These are phyloP conservation scores for Globisporangium recalcitrans DNA, from an alignment of 352 stramenopile species.

Conservation along the genomic window DNA sequence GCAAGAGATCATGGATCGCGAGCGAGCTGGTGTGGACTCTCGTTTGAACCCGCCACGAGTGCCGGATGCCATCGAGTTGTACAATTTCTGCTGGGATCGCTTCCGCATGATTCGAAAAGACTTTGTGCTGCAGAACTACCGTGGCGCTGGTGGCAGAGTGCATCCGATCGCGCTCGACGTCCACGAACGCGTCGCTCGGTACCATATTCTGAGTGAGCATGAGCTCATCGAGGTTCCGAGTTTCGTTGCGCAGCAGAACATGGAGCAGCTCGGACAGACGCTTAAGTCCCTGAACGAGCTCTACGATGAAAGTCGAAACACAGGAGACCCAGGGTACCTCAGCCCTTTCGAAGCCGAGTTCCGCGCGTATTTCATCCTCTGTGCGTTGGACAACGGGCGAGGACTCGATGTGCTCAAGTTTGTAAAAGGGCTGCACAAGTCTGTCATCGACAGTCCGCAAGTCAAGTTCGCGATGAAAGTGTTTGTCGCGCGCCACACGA, in stretches of 20 bases:
- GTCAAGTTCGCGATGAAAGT: constrained; percentile 85
- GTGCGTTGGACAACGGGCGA: constrained; percentile 78
- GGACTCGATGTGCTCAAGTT: constrained; percentile 85
- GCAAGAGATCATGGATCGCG: constrained; percentile 81
- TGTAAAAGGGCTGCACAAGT: constrained; percentile 60
- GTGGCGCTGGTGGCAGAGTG: constrained; percentile 87
- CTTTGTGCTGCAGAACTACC: constrained; percentile 96
- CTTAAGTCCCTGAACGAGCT: constrained; percentile 85
- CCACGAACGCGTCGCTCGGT: constrained; percentile 93
- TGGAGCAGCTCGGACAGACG: constrained; percentile 86
- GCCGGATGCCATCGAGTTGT: constrained; percentile 86
- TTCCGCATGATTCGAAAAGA: constrained; percentile 96
- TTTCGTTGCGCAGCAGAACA: constrained; percentile 87
- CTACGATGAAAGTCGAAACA: constrained; percentile 80
- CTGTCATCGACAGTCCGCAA: constrained; percentile 58
- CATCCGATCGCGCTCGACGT: constrained; percentile 91
- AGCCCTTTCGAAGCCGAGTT: constrained; percentile 86
- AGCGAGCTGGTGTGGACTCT: constrained; percentile 51
- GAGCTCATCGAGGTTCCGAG: constrained; percentile 84
- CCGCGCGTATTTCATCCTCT: constrained; percentile 83
- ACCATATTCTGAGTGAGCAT: constrained; percentile 94
- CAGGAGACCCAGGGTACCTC: constrained; percentile 41
- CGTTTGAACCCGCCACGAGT: constrained; percentile 66
- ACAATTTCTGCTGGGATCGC: constrained; percentile 96
- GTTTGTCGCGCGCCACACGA: constrained; percentile 81